Percentiles rank a stretch among this genome's conserved stretches.
phyloP scores from a whole-genome alignment of 2,329 filamentous ascomycete species.

The Coniochaeta sp. region DNA sequence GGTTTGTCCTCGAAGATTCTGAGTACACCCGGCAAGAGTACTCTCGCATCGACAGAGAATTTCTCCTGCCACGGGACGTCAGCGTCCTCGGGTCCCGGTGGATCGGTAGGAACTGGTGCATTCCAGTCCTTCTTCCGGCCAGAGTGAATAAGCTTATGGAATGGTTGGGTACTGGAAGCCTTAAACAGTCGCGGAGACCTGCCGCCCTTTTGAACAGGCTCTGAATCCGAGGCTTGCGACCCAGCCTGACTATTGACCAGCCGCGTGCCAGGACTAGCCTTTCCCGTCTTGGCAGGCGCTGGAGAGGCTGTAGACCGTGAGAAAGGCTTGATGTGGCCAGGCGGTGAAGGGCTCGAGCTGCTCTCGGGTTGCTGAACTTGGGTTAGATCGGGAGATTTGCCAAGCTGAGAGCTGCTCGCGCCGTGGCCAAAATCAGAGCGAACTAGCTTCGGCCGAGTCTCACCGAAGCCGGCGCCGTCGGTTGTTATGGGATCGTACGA shows the following conservation, averaged over 20 bases:
- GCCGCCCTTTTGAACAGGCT: not conserved
- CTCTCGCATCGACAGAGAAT: not conserved
- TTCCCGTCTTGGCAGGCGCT: not conserved
- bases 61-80: not conserved
- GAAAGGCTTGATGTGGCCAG: not conserved
- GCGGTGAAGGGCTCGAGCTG: not conserved
- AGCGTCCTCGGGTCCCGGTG: not conserved
- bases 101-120: not conserved
- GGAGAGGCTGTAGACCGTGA: not conserved
- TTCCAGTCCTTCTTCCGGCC: not conserved
- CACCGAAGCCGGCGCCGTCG: not conserved
- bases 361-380: not conserved
- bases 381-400: not conserved
- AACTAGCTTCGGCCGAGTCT: not conserved
- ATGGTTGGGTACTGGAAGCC: not conserved
- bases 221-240: not conserved
- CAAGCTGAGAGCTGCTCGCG: not conserved
- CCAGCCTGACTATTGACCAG: not conserved
- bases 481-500: not conserved
- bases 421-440: not conserved
- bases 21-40: not conserved
- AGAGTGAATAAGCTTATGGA: not conserved
- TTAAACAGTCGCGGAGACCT: not conserved
- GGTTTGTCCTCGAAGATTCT: not conserved
- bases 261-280: not conserved